Conservation (phyloP, 2,329 filamentous ascomycete genomes). For the Colletotrichum tamarilloi region DNA sequence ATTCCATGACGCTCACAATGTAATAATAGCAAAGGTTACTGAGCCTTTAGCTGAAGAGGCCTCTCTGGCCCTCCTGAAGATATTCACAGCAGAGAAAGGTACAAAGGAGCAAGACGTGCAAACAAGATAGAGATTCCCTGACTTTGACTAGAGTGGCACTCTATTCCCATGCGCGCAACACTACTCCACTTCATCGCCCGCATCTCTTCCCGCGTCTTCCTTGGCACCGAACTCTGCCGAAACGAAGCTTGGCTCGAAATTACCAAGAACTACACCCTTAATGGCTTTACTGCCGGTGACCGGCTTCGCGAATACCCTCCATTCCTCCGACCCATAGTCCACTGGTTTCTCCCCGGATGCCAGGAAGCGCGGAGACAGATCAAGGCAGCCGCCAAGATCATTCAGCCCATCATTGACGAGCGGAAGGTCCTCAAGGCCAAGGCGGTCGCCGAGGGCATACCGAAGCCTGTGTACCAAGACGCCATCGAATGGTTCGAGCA, state of each 20-base stretch:
- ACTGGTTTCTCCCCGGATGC: conserved; percentile 56
- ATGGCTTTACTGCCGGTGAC: conserved; percentile 48
- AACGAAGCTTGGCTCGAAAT: conserved; percentile 59
- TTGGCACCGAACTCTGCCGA: conserved; percentile 56
- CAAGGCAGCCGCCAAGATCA: conserved; percentile 48
- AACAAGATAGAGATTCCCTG: background rate
- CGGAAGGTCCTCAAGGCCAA: conserved; percentile 42
- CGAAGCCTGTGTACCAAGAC: conserved; percentile 43
- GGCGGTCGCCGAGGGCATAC: conserved; percentile 28
- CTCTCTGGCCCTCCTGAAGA: background rate
- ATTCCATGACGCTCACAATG: too few relatives aligned
- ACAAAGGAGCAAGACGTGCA: background rate
- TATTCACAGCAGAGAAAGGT: conserved; percentile 4
- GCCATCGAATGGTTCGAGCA: conserved; percentile 56
- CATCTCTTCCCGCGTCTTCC: conserved; percentile 60
- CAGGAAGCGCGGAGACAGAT: conserved; percentile 50
- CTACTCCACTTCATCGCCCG: conserved; percentile 53
- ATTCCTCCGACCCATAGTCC: conserved; percentile 52
- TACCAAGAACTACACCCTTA: conserved; percentile 54
- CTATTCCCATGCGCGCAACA: conserved; percentile 1
- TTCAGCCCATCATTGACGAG: conserved; percentile 44
- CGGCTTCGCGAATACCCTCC: conserved; percentile 54
- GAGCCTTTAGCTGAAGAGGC: conserved; percentile 23
- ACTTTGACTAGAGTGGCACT: conserved; percentile 38
- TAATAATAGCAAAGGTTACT: conserved; percentile 15